Base-by-base conservation (phyloP, 2,329 filamentous ascomycete genomes). In the Aspergillus proliferans region DNA sequence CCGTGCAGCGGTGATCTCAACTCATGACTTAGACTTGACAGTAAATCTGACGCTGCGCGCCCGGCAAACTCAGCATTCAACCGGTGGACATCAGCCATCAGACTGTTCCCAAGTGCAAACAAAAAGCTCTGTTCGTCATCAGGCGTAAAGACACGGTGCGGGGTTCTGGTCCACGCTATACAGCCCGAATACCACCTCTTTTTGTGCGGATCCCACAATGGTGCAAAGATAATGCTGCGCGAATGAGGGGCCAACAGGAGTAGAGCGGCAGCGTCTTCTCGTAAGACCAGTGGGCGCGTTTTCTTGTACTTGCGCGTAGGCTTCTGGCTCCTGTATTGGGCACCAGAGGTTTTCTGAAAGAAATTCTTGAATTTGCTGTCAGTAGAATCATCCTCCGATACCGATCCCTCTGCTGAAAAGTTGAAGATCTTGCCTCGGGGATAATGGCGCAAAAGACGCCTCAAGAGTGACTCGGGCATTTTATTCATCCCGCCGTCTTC, bases 401-500 rank as follows among this genome's bases (percentile, higher is more conserved):
- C 46, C 7, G 65, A 61, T 0, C 73, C 74, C 9, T 68, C 56
- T 4, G 62, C 62, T 14, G 70, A 71, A 28, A 73, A 74, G 44
- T 71, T 72, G 52, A 76, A 78, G 1, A 77, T 66, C 44, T 71
- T 71, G 0, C 77, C 77, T 7, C 64, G 59, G 0, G 76, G 76
- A 48, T 79, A 74, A 1, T 70, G 63, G 12, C 67, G 67, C 1
- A 78, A 57, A 4, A 79, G 65, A 2, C 62, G 63, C 1, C 64
- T 58, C 2, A 79, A 59, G 14, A 75, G 67, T 5, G 53, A 62
- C 44, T 76, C 70, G 0, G 71, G 64, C 1, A 77, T 49, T 2
- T 56, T 54, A 8, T 58, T 50, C 3, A 56, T 49, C n/a, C 47
- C 47, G 7, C 57, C 48, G 0, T 28, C 39, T 6, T 36, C 40